Evolutionary conservation across 2,329 filamentous ascomycete species (phyloP).

Genomic region (Proliferodiscus dingleyae): DNA sequence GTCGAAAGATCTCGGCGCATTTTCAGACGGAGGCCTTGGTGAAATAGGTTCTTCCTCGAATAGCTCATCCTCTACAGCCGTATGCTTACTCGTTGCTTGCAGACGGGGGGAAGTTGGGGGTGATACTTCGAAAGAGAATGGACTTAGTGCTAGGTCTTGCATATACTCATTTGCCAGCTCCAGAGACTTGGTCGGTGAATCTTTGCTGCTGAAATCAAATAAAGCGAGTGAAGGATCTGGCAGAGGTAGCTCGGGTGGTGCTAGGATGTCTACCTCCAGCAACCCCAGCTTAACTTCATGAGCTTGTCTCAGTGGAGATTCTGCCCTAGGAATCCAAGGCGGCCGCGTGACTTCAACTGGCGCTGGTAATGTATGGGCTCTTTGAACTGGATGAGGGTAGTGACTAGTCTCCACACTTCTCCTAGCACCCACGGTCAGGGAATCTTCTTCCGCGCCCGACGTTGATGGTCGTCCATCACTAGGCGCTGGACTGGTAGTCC

Average conservation of each 20-base stretch:
- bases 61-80: conserved; percentile 43
- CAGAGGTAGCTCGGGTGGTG: conserved; percentile 8
- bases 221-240: conserved; percentile 15
- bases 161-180: conserved; percentile 23
- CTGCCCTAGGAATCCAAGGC: conserved; percentile 19
- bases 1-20: conserved; percentile 20
- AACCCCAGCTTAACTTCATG: conserved; percentile 7
- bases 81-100: conserved; percentile 44
- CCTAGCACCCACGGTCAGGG: conserved; percentile 6
- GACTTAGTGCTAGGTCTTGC: conserved; percentile 28
- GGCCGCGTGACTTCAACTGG: conserved; percentile 14
- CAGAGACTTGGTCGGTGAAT: conserved; percentile 20
- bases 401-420: conserved; percentile 6
- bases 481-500: conserved; percentile 45
- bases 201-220: conserved; percentile 17
- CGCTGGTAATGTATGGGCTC: conserved; percentile 23
- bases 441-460: conserved; percentile 19
- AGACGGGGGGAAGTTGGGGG: conserved; percentile 32
- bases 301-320: conserved; percentile 22
- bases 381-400: conserved; percentile 13
- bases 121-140: conserved; percentile 34
- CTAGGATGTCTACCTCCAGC: conserved; percentile 16
- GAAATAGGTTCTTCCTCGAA: conserved; percentile 34
- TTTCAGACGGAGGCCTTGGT: conserved; percentile 5
- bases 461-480: conserved; percentile 31